Base-by-base conservation (phyloP, 106 monocot genomes). In the Phalaenopsis equestris region DNA sequence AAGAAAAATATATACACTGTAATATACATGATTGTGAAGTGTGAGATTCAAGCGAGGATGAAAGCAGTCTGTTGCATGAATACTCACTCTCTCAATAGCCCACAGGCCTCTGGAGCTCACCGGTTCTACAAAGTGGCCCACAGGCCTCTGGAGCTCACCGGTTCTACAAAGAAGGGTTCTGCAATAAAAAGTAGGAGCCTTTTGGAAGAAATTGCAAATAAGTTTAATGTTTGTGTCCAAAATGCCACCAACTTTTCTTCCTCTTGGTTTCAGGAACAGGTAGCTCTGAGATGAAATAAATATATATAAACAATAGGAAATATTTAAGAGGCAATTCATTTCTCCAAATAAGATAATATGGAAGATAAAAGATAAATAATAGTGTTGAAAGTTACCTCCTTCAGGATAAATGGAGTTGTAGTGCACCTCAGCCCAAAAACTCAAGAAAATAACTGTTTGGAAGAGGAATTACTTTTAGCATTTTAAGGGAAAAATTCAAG, bases 401-500 rank as follows among this genome's bases (percentile, higher is more conserved):
- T 87, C 84, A 2, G 87, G 89, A 82, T 92, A 92, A 42, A 92
- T 90, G 0, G 92, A 92, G 84, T 92, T 92, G 82, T 92, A 92
- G 79, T 89, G 92, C 75, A 92, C 87, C 82, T 92, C 92, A 46
- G 89, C 89, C 92, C 89, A 92, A 83, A 92, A 92, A 65, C 92
- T 89, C 81, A 90, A 84, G 77, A 82, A 87, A 74, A 89, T 89
- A 72, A 92, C 92, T 90, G 87, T 77, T 82, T 14, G 3, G 9
- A 41, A 2, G 10, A 76, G 12, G 74, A 9, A 70, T 52, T 52
- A 12, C 0, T 14, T 52, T 52, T 52, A 14, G 2, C 48, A 48
- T 48, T 48, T 7, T 9, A 11, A 8, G 48, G 48, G 48, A 48
- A 48, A 9, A 48, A 48, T 48, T 48, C 48, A 48, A 48, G 7